Conservation (phyloP, 1,284 basidiomycete species). For the Rugosomyces carneus region DNA sequence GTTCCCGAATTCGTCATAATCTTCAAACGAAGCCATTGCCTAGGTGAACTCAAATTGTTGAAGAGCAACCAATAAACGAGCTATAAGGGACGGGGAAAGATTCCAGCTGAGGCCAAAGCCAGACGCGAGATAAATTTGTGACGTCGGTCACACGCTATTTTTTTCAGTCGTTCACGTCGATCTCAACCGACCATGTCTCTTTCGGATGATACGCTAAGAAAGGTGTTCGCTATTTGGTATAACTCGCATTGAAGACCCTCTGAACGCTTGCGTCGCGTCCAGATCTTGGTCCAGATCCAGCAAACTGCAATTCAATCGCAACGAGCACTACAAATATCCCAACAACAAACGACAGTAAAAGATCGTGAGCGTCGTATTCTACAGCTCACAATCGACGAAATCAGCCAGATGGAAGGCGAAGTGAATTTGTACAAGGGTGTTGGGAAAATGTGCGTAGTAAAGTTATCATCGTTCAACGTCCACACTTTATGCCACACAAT, state of each 20-base stretch:
- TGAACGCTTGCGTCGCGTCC: conserved; percentile 16
- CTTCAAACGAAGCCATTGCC: conserved; percentile 74
- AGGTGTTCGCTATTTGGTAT: conserved; percentile 40
- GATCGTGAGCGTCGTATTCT: conserved; percentile 83
- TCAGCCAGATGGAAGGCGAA: conserved; percentile 55
- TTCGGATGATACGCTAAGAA: conserved; percentile 82
- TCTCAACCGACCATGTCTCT: conserved; percentile 50
- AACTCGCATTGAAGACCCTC: conserved; percentile 13
- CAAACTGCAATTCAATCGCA: conserved; percentile 79
- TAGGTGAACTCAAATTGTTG: background rate
- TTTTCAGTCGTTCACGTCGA: too few species aligned
- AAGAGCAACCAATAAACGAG: background rate
- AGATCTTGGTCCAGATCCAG: conserved; percentile 91
- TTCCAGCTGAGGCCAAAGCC: background rate
- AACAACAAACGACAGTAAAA: conserved; percentile 70
- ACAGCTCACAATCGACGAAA: conserved; percentile 81
- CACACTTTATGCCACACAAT: conserved; percentile 7
- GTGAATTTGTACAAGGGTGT: conserved; percentile 86
- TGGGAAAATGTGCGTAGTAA: conserved; percentile 74
- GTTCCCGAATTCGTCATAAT: conserved; percentile 92
- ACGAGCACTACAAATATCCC: conserved; percentile 63
- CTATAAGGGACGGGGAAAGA: background rate
- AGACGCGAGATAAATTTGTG: conserved; percentile 27
- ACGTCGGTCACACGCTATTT: conserved; percentile 21
- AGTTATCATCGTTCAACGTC: conserved; percentile 1